A percentile compares a stretch with the other conserved stretches of the same genome.
Evolutionary conservation across 2,329 filamentous ascomycete genomes (phyloP).

Genomic region (Escovopsis weberi): DNA sequence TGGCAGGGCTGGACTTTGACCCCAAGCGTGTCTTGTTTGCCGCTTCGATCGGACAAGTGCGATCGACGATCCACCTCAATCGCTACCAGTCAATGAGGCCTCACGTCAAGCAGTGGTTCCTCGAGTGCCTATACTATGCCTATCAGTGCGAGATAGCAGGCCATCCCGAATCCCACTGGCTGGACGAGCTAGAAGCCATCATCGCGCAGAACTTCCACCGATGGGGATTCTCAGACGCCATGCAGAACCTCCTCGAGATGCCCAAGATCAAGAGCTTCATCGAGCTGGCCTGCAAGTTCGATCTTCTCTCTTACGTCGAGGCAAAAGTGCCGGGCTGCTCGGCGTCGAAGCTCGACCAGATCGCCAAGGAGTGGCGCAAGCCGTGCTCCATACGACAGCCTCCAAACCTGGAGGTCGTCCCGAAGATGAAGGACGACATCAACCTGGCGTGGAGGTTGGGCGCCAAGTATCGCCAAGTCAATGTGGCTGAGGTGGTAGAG

Average conservation of each 20-base stretch:
- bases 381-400: neutral
- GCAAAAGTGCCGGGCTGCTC: neutral
- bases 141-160: neutral
- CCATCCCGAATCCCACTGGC: neutral
- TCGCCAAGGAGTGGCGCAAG: neutral
- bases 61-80: conserved; percentile 1
- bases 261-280: neutral
- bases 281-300: conserved; percentile 1
- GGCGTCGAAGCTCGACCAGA: neutral
- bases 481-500: neutral
- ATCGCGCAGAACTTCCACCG: neutral
- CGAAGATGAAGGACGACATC: neutral
- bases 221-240: conserved; percentile 1
- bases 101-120: conserved; percentile 1
- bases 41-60: neutral
- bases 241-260: conserved; percentile 1
- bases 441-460: neutral
- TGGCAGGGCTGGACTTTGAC: conserved; percentile 1
- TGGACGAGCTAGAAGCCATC: conserved; percentile 1
- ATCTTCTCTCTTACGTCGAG: neutral
- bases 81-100: conserved; percentile 1
- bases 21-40: neutral
- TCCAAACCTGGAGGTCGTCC: neutral
- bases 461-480: neutral
- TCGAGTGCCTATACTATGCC: conserved; percentile 2